Conservation (phyloP, 176 grass and related monocot genomes). For the Ananas comosus region DNA sequence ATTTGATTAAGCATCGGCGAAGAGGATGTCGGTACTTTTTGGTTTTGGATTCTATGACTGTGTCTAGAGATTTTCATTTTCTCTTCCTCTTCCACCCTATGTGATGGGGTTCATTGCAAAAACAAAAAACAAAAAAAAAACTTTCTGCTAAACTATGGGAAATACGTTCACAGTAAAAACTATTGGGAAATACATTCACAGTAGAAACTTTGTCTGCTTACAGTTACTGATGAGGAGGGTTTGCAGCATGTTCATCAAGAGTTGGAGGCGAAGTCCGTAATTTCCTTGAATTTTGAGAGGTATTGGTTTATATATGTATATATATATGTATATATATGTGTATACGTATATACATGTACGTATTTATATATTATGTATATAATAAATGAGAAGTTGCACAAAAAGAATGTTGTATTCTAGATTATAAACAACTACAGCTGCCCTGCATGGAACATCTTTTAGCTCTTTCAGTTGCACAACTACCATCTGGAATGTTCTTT, state of each 20-base stretch:
- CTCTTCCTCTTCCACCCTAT: slow-evolving; percentile 10
- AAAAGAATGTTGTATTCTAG: too few species aligned
- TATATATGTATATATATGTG: too few species aligned
- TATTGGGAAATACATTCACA: not conserved
- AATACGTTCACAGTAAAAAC: slow-evolving; percentile 9
- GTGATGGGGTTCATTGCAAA: not conserved
- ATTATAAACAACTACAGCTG: too few species aligned
- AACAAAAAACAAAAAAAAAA: too few species aligned
- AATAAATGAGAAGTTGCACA: too few species aligned
- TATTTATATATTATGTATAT: too few species aligned
- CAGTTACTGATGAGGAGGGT: slow-evolving; percentile 81
- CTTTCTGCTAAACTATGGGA: not conserved
- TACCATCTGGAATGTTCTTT: too few species aligned
- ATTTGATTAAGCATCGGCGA: slow-evolving; percentile 99
- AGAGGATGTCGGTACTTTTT: slow-evolving; percentile 99
- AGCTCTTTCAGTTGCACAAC: too few species aligned
- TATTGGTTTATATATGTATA: slow-evolving; percentile 22
- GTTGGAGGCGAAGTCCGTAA: slow-evolving; percentile 68
- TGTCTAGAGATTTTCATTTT: slow-evolving; percentile 20
- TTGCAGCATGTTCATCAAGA: slow-evolving; percentile 80
- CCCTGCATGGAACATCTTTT: too few species aligned
- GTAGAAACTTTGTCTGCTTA: slow-evolving; percentile 13
- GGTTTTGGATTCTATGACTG: slow-evolving; percentile 26
- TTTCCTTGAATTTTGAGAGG: slow-evolving; percentile 74
- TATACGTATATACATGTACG: too few species aligned